phyloP scores from a whole-genome alignment of 2,329 filamentous ascomycete species.

The Ampelomyces quisqualis region DNA sequence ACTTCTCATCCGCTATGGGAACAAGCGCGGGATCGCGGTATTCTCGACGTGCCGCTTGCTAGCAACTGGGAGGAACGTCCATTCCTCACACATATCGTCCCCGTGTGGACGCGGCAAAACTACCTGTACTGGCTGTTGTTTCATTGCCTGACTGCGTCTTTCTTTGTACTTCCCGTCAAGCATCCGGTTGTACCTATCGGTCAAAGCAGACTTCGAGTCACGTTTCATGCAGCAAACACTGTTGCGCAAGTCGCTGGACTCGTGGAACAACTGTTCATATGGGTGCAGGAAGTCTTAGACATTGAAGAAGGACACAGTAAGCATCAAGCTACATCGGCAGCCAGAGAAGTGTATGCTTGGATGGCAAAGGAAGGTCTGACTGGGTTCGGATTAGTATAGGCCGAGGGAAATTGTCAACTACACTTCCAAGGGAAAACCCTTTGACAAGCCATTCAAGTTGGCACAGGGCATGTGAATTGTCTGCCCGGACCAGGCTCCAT shows the following conservation, averaged over 20 bases:
- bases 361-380: conserved; percentile 2
- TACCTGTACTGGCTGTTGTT: conserved; percentile 7
- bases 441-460: too few relatives aligned
- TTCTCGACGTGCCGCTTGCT: conserved; percentile 5
- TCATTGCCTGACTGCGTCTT: conserved; percentile 33
- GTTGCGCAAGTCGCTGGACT: conserved; percentile 36
- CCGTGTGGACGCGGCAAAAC: conserved; percentile 3
- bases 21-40: not conserved
- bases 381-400: conserved; percentile 2
- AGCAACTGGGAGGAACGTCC: conserved; percentile 5
- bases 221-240: conserved; percentile 53
- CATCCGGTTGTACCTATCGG: conserved; percentile 12
- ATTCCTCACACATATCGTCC: conserved; percentile 9
- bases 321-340: conserved; percentile 1
- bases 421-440: too few relatives aligned
- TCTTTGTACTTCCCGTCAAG: conserved; percentile 1
- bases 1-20: conserved; percentile 2
- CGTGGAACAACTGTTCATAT: conserved; percentile 20
- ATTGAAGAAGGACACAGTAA: conserved; percentile 16
- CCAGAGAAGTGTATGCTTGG: conserved; percentile 7
- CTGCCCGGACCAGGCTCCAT: too few relatives aligned
- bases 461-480: too few relatives aligned
- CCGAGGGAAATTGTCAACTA: too few relatives aligned
- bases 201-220: not conserved
- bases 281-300: conserved; percentile 34